A percentile compares a stretch with the other conserved stretches of the same genome.
phyloP scores from a whole-genome alignment of 2,329 filamentous ascomycete genomes.

The Phoma sp. region DNA sequence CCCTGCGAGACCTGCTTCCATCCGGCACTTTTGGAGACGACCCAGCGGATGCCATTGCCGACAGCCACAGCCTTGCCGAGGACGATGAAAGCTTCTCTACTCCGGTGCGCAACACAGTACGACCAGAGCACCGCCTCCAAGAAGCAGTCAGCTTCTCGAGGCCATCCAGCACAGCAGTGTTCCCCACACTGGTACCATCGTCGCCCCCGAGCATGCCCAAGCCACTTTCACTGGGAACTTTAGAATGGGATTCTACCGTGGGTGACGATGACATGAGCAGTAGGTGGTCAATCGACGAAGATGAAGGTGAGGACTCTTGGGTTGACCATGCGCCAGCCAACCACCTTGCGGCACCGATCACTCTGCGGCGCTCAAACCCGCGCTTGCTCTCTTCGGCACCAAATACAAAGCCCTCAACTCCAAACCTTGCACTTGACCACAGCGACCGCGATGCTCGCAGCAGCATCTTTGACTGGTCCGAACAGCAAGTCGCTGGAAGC shows the following conservation, averaged over 20 bases:
- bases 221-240: conserved; percentile 47
- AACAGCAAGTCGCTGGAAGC: conserved; percentile 66
- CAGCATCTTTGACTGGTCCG: conserved; percentile 80
- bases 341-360: conserved; percentile 40
- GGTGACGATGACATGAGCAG: conserved; percentile 49
- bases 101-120: conserved; percentile 54
- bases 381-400: conserved; percentile 38
- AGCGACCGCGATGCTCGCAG: conserved; percentile 58
- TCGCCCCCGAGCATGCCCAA: conserved; percentile 54
- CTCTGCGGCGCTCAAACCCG: conserved; percentile 41
- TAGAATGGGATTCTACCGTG: conserved; percentile 48
- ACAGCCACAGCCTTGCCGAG: conserved; percentile 55
- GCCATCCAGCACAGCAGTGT: conserved; percentile 42
- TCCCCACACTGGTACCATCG: conserved; percentile 50
- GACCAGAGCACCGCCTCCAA: conserved; percentile 44
- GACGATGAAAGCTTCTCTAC: conserved; percentile 58
- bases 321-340: conserved; percentile 47
- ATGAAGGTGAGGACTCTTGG: conserved; percentile 46
- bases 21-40: conserved; percentile 52
- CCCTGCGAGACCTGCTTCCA: conserved; percentile 57
- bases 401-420: conserved; percentile 47
- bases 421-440: conserved; percentile 45
- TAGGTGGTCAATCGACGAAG: conserved; percentile 51
- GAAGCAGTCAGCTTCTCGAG: conserved; percentile 45
- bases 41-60: conserved; percentile 38